Conservation (phyloP, 176 grass and related monocot species). For the Canna indica region DNA sequence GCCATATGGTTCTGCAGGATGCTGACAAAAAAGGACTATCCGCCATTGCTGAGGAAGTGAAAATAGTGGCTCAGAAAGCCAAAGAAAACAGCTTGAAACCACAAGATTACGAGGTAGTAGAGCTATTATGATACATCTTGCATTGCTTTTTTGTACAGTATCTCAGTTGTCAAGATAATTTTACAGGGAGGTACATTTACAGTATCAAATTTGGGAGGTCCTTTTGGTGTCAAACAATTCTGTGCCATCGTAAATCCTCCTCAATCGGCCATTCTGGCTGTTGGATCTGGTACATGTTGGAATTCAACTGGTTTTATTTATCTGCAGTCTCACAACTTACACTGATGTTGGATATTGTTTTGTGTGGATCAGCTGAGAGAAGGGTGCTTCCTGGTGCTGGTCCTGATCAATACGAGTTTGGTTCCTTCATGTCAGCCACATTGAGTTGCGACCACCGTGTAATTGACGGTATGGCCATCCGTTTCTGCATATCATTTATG, state of each 20-base stretch:
- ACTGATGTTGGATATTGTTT: conserved; percentile 5
- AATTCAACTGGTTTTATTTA: neutral
- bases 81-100: conserved; percentile 84
- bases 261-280: conserved; percentile 84
- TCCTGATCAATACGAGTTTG: conserved; percentile 72
- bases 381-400: conserved; percentile 61
- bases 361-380: conserved; percentile 49
- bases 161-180: neutral
- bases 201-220: conserved; percentile 84
- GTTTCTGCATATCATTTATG: neutral
- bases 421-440: conserved; percentile 86
- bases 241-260: conserved; percentile 95
- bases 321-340: neutral
- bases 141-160: neutral
- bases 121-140: conserved; percentile 4
- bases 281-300: conserved; percentile 63
- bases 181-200: conserved; percentile 92
- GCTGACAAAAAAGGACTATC: conserved; percentile 93
- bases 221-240: conserved; percentile 92
- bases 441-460: conserved; percentile 95
- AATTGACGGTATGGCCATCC: conserved; percentile 60
- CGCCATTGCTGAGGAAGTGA: conserved; percentile 83
- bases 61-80: conserved; percentile 73
- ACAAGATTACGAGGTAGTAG: conserved; percentile 71
- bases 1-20: conserved; percentile 36